A percentile compares a stretch with the other conserved stretches of the same genome.
Conservation (phyloP, 768 basidiomycete genomes). For the Mrakia blollopis region DNA sequence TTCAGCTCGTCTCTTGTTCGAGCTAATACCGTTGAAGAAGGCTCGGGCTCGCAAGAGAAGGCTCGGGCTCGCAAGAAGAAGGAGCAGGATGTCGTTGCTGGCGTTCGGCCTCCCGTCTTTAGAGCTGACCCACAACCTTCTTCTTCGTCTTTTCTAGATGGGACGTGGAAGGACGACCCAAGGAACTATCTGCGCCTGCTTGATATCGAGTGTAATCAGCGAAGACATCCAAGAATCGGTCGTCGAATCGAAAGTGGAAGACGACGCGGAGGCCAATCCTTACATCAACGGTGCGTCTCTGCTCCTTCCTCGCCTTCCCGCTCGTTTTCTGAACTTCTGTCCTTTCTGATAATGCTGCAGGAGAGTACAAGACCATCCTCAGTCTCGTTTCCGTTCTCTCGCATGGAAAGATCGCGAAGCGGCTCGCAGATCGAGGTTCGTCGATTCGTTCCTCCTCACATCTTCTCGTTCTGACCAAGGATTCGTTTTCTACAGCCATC, state of each 20-base stretch:
- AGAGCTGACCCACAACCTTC: not conserved
- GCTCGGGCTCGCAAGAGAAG: too few species aligned
- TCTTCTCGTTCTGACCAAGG: too few species aligned
- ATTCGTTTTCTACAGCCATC: not conserved
- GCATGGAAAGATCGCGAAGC: constrained; percentile 87
- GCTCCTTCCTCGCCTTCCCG: too few species aligned
- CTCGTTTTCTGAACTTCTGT: too few species aligned
- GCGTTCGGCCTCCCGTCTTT: too few species aligned
- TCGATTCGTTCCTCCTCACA: constrained; percentile 47
- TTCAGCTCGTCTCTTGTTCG: not conserved
- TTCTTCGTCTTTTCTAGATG: constrained; percentile 22
- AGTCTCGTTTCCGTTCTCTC: constrained; percentile 88
- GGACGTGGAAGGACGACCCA: constrained; percentile 69
- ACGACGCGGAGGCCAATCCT: constrained; percentile 19
- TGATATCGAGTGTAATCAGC: constrained; percentile 61
- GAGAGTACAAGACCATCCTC: constrained; percentile 94
- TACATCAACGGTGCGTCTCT: constrained; percentile 24
- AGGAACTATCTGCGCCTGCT: constrained; percentile 84
- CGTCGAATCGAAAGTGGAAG: not conserved
- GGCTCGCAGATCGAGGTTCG: constrained; percentile 66
- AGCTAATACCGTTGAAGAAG: too few species aligned
- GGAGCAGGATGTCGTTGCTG: too few species aligned
- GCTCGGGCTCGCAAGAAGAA: too few species aligned
- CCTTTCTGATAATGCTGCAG: constrained; percentile 47
- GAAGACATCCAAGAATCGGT: constrained; percentile 27